phyloP scores from a whole-genome alignment of 345 rosid genomes.

The Microcos paniculata region DNA sequence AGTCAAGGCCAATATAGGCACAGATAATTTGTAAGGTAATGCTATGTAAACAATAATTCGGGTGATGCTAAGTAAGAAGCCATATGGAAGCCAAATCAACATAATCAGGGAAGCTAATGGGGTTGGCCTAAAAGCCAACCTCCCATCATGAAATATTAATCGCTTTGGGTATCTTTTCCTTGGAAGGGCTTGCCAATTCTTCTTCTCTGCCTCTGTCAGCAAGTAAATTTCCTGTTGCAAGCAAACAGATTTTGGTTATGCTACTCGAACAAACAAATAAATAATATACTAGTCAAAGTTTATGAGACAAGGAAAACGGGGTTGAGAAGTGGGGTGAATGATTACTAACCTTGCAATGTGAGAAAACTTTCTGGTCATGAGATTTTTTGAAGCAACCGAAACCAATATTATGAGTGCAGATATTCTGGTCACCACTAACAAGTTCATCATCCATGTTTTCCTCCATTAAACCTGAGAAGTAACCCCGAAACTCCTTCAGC shows the following conservation, averaged over 20 bases:
- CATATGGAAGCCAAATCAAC: slow-evolving; percentile 39
- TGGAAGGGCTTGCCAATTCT: slow-evolving; percentile 33
- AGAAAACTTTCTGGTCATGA: slow-evolving; percentile 13
- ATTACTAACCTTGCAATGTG: slow-evolving; percentile 29
- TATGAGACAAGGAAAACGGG: background rate
- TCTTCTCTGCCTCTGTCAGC: slow-evolving; percentile 38
- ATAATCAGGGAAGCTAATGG: slow-evolving; percentile 29
- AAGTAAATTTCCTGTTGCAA: slow-evolving; percentile 30
- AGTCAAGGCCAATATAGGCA: slow-evolving; percentile 15
- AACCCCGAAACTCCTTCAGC: slow-evolving; percentile 41
- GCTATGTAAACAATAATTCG: slow-evolving; percentile 19
- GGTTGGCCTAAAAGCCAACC: slow-evolving; percentile 46
- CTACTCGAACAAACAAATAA: background rate
- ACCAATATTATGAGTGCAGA: slow-evolving; percentile 15
- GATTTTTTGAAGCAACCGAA: slow-evolving; percentile 21
- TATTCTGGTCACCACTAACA: background rate
- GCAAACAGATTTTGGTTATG: background rate
- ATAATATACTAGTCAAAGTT: no score
- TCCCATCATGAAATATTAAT: slow-evolving; percentile 46
- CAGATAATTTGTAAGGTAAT: slow-evolving; percentile 22
- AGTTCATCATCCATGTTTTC: slow-evolving; percentile 17
- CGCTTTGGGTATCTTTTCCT: slow-evolving; percentile 37
- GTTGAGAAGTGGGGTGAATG: background rate
- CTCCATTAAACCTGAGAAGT: slow-evolving; percentile 53
- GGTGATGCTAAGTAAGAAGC: slow-evolving; percentile 24